Conservation (phyloP, 2,329 filamentous ascomycete species). For the Plectosphaerella plurivora region DNA sequence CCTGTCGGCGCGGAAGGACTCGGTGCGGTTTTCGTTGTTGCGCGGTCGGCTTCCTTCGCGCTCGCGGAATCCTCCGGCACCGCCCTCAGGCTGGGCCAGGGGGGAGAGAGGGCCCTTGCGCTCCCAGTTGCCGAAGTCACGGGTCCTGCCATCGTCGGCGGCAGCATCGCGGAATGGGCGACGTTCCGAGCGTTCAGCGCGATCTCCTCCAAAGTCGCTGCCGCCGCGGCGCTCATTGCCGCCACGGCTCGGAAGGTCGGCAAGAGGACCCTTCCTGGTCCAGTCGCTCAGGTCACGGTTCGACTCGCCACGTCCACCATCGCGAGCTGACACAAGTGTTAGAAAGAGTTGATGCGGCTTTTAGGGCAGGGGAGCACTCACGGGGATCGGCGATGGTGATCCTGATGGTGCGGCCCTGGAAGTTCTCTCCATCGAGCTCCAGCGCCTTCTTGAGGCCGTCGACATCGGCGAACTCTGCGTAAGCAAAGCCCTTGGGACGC, state of each 20-base stretch:
- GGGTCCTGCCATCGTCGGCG: constrained; percentile 68
- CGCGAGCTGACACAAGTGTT: constrained; percentile 62
- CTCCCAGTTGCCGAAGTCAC: constrained; percentile 89
- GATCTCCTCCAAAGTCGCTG: constrained; percentile 46
- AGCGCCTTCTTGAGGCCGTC: constrained; percentile 92
- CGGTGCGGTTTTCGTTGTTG: constrained; percentile 52
- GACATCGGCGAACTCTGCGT: constrained; percentile 85
- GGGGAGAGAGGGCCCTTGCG: constrained; percentile 88
- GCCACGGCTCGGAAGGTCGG: constrained; percentile 60
- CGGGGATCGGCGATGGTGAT: constrained; percentile 97
- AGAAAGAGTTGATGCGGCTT: not conserved
- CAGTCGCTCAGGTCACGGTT: constrained; percentile 82
- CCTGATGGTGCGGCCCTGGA: constrained; percentile 85
- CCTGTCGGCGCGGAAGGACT: constrained; percentile 57
- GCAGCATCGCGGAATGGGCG: constrained; percentile 64
- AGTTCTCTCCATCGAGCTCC: constrained; percentile 72
- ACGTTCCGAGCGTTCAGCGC: constrained; percentile 43
- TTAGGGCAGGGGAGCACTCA: constrained; percentile 45
- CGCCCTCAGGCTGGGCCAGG: constrained; percentile 46
- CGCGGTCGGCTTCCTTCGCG: constrained; percentile 53
- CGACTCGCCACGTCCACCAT: constrained; percentile 61
- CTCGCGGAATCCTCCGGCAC: constrained; percentile 28
- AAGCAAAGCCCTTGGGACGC: constrained; percentile 96
- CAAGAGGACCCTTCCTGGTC: constrained; percentile 87
- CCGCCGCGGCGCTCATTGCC: constrained; percentile 38